These are phyloP conservation scores for Candida incommunis DNA, from an alignment of 805 yeast genomes.

Conservation along the genomic window DNA sequence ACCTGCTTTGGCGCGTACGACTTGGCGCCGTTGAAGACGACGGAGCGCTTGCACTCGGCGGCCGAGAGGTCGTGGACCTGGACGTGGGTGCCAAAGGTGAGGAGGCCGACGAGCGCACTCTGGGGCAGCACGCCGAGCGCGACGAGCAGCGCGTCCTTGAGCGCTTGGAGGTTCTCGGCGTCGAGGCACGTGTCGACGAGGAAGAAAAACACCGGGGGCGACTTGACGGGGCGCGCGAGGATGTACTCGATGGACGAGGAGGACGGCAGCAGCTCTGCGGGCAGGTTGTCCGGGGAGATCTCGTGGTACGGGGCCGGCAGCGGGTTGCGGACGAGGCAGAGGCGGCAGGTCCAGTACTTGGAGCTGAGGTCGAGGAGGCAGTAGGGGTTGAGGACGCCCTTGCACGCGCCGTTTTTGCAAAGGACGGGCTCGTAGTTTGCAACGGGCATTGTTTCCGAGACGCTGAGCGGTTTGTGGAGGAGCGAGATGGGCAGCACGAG, in stretches of 20 bases:
- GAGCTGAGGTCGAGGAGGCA: constrained; percentile 56
- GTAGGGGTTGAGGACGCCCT: constrained; percentile 68
- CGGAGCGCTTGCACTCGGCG: constrained; percentile 51
- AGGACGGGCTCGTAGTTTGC: constrained; percentile 66
- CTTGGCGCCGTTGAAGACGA: constrained; percentile 76
- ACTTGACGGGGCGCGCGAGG: constrained; percentile 62
- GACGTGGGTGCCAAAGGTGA: constrained; percentile 84
- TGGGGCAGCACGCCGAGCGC: constrained; percentile 75
- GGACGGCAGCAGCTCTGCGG: constrained; percentile 56
- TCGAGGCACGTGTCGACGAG: constrained; percentile 84
- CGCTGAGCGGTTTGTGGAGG: constrained; percentile 72
- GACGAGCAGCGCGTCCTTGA: constrained; percentile 67
- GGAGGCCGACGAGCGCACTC: constrained; percentile 72
- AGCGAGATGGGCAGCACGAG: constrained; percentile 84
- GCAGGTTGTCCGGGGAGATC: constrained; percentile 60
- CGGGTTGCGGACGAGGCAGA: constrained; percentile 64
- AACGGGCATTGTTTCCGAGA: constrained; percentile 50
- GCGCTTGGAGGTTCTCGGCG: constrained; percentile 65
- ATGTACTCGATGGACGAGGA: constrained; percentile 76
- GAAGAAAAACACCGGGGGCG: constrained; percentile 78
- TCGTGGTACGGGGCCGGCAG: constrained; percentile 74
- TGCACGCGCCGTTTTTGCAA: constrained; percentile 56
- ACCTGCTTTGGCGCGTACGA: constrained; percentile 46
- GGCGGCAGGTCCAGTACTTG: constrained; percentile 71
- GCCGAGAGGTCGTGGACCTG: constrained; percentile 72